Percentiles rank a stretch among this genome's conserved stretches.
These are phyloP conservation scores for Taphrina betulina DNA, from an alignment of 1,139 yeast genomes.

Conservation along the genomic window DNA sequence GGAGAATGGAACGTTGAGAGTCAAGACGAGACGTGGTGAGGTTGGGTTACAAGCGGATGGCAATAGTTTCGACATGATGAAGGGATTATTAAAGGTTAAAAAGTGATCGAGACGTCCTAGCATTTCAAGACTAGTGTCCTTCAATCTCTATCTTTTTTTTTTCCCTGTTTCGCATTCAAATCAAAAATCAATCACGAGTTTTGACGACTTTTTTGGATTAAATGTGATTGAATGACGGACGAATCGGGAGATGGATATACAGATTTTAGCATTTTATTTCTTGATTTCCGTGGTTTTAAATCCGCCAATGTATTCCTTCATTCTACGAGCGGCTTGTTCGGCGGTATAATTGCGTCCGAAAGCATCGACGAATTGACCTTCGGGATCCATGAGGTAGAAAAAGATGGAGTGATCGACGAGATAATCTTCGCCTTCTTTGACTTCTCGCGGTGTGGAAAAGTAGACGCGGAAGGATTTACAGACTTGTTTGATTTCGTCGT, in stretches of 20 bases:
- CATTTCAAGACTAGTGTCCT: too few relatives aligned
- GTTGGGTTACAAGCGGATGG: conserved; percentile 91
- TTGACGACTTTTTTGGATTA: too few relatives aligned
- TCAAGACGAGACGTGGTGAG: conserved; percentile 59
- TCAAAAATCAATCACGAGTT: too few relatives aligned
- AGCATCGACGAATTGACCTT: conserved; percentile 91
- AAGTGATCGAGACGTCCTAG: too few relatives aligned
- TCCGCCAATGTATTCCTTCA: conserved; percentile 59
- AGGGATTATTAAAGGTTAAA: conserved; percentile 67
- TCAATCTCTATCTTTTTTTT: too few relatives aligned
- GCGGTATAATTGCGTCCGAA: conserved; percentile 88
- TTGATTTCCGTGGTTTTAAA: conserved; percentile 14
- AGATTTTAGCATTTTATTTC: too few relatives aligned
- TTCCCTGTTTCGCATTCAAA: too few relatives aligned
- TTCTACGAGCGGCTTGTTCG: conserved; percentile 72
- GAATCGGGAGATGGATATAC: too few relatives aligned
- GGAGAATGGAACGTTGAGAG: conserved; percentile 80
- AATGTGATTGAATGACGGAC: too few relatives aligned
- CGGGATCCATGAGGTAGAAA: conserved; percentile 94
- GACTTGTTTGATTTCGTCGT: conserved; percentile 74
- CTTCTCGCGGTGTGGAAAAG: conserved; percentile 84
- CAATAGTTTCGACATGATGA: conserved; percentile 92
- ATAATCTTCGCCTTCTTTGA: conserved; percentile 93
- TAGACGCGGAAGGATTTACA: conserved; percentile 90
- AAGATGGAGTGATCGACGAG: conserved; percentile 95